phyloP scores from a whole-genome alignment of 352 stramenopile genomes.

The Phytophthora rubi region DNA sequence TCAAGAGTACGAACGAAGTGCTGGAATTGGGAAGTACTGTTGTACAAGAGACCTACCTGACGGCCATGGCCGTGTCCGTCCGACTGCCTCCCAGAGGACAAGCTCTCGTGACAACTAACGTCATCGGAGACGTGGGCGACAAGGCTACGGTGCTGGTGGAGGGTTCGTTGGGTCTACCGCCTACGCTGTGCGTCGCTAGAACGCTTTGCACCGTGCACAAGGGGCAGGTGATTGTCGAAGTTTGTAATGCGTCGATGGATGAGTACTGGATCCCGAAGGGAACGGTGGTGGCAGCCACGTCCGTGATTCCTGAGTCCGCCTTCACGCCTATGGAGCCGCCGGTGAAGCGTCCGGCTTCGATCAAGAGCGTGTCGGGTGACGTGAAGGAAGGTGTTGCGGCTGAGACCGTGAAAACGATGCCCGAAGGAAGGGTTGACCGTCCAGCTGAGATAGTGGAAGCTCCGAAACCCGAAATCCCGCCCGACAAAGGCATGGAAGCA shows the following conservation, averaged over 20 bases:
- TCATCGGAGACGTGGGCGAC: not conserved
- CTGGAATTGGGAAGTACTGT: not conserved
- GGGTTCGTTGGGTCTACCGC: not conserved
- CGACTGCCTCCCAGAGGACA: not conserved
- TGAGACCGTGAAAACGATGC: not conserved
- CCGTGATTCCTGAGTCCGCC: slow-evolving; percentile 1
- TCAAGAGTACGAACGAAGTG: not conserved
- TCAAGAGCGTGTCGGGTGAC: too few species aligned
- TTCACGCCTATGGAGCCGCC: not conserved
- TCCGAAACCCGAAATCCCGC: not conserved
- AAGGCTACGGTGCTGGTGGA: slow-evolving; percentile 4
- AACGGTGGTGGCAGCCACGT: not conserved
- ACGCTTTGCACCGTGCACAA: not conserved
- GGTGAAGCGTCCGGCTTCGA: too few species aligned
- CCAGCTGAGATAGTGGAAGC: not conserved
- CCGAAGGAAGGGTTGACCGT: too few species aligned
- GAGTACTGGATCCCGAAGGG: not conserved
- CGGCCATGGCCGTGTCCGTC: not conserved
- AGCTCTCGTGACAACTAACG: not conserved
- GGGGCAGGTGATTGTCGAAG: not conserved
- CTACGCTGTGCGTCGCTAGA: not conserved
- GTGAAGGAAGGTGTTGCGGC: too few species aligned
- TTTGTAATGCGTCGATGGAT: not conserved
- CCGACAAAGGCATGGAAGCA: not conserved
- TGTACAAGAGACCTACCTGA: not conserved